A percentile compares a stretch with the other conserved stretches of the same genome.
Conservation (phyloP, 768 basidiomycete genomes). For the Neoboletus subvelutipes region DNA sequence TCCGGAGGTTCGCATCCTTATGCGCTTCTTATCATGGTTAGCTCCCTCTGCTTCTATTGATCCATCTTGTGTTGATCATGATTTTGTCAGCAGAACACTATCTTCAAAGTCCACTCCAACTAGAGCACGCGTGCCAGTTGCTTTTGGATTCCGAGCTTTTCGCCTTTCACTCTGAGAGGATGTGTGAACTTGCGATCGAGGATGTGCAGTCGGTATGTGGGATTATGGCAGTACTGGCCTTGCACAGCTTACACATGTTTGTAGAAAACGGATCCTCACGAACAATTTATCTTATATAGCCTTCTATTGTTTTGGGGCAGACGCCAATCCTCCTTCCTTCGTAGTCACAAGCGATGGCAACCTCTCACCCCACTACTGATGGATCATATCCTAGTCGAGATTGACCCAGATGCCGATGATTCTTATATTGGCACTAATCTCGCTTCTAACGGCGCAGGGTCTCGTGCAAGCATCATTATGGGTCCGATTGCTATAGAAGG, state of each 20-base stretch:
- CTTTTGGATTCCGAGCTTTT: constrained; percentile 87
- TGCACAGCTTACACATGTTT: constrained; percentile 5
- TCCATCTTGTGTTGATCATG: constrained; percentile 7
- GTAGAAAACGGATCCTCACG: constrained; percentile 84
- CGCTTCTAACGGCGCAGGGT: constrained; percentile 25
- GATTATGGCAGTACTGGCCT: background rate
- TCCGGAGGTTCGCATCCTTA: constrained; percentile 73
- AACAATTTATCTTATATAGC: constrained; percentile 74
- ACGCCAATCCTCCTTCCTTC: constrained; percentile 65
- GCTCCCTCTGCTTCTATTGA: constrained; percentile 24
- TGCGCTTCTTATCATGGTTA: constrained; percentile 86
- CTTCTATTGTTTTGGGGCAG: constrained; percentile 76
- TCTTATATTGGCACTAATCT: constrained; percentile 45
- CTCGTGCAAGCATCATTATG: constrained; percentile 41
- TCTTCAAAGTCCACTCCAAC: constrained; percentile 77
- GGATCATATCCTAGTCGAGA: constrained; percentile 80
- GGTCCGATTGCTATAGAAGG: constrained; percentile 75
- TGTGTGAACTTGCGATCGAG: constrained; percentile 76
- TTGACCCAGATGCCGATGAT: constrained; percentile 74
- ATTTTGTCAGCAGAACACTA: constrained; percentile 63
- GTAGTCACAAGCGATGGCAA: constrained; percentile 81
- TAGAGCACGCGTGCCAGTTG: constrained; percentile 78
- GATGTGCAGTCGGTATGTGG: constrained; percentile 63
- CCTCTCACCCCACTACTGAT: constrained; percentile 78
- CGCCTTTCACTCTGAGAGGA: constrained; percentile 86